Evolutionary conservation across 257 asterid genomes (phyloP), one percentile per base, ranked within the genome.

Genomic region (Mitragyna speciosa): DNA sequence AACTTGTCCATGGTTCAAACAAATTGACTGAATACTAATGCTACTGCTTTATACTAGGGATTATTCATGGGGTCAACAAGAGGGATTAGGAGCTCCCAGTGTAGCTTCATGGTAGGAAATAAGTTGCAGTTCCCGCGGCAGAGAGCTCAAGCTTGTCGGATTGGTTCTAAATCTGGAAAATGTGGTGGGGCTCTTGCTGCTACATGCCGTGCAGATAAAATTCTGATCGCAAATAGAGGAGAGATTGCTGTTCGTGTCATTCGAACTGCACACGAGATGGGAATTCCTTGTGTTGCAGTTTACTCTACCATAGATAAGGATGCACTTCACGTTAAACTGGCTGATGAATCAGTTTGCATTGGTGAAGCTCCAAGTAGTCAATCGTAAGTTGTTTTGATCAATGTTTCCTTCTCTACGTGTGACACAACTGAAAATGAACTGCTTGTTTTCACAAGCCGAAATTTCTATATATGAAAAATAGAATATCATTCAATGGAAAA

Each of bases 341-440:
- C 99, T 24, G 99, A 96, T 86, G 99, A 96, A 82, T 85, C 98
- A 72, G 97, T 96, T 87, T 96, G 99, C 90, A 96, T 96, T 76
- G 99, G 99, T 64, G 98, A 96, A 92, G 99, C 98, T 73, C 99
- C 98, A 33, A 96, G 99, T 87, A 96, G 83, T 84, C 98, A 96
- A 87, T 96, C 99, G 98, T 96, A 89, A 89, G 97, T 87, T 85
- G 26, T 79, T 73, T 64, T 58, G 65, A 33, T 65, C 28, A 22
- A 5, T 14, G 22, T 24, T 17, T 75, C 49, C 79, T 41, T 75
- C 17, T 41, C 12, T 59, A 41, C 26, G 20, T 56, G 22, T 59
- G 43, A 39, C 41, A 12, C n/a, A 24, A 59, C 14, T 58, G 71
- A 28, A 1, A 41, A 58, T 15, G 6, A n/a, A n/a, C 30, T 16